phyloP scores from a whole-genome alignment of 371 early-diverging fungal genomes.

The Sporodiniella umbellata region DNA sequence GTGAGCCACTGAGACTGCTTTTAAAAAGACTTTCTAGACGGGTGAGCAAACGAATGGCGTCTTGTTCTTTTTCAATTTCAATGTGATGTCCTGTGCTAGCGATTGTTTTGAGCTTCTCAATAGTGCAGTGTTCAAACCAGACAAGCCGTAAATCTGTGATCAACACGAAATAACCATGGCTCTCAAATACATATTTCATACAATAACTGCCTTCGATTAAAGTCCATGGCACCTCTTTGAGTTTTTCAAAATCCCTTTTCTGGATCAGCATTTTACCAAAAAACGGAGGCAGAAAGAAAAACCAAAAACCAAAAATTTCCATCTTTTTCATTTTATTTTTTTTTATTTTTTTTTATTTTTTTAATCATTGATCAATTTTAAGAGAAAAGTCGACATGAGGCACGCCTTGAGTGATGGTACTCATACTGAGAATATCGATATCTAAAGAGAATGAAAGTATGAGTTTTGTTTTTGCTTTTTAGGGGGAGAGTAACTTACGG shows the following conservation, averaged over 20 bases:
- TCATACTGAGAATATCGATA: constrained; percentile 92
- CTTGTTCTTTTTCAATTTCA: constrained; percentile 10
- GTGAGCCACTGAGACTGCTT: background rate
- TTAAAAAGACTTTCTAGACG: background rate
- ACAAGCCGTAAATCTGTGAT: constrained; percentile 11
- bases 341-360: too few relatives aligned
- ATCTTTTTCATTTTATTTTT: background rate
- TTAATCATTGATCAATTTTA: constrained; percentile 63
- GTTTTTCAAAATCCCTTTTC: background rate
- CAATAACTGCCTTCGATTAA: constrained; percentile 4
- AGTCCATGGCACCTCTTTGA: constrained; percentile 4
- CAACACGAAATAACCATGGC: constrained; percentile 8
- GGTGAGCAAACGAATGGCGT: background rate
- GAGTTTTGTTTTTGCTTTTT: too few relatives aligned
- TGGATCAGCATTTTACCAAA: constrained; percentile 6
- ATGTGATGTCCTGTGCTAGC: constrained; percentile 4
- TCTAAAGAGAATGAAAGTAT: too few relatives aligned
- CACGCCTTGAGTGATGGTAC: constrained; percentile 91
- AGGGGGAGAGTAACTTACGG: constrained; percentile 60
- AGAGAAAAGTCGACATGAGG: constrained; percentile 96
- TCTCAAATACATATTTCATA: constrained; percentile 11
- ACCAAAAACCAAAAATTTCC: background rate
- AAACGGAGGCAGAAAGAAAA: background rate
- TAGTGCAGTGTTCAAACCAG: constrained; percentile 17
- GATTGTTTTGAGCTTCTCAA: constrained; percentile 1